phyloP scores from a whole-genome alignment of 1,139 yeast species.

The Geotrichum cucujoidarum region DNA sequence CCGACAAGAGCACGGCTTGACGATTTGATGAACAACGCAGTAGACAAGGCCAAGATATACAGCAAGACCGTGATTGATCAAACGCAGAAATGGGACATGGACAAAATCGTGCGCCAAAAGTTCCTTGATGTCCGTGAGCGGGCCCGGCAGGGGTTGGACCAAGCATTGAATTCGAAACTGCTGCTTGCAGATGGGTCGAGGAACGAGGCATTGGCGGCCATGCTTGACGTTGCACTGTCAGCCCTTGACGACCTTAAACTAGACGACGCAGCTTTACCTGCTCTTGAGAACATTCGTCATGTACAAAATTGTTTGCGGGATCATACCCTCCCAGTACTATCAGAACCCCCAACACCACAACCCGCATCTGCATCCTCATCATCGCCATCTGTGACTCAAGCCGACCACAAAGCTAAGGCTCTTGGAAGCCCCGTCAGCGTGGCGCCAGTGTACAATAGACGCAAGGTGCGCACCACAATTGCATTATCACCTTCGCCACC shows the following conservation, averaged over 20 bases:
- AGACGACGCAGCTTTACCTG: background rate
- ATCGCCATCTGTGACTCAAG: background rate
- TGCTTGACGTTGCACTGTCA: background rate
- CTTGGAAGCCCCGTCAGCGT: constrained; percentile 1
- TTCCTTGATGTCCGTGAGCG: constrained; percentile 3
- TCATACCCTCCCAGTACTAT: background rate
- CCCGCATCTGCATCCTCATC: background rate
- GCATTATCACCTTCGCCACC: constrained; percentile 2
- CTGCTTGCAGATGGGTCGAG: background rate
- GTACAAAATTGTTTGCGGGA: constrained; percentile 5
- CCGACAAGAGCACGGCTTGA: constrained; percentile 4
- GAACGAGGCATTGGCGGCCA: constrained; percentile 5
- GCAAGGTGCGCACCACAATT: background rate
- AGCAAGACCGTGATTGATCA: constrained; percentile 9
- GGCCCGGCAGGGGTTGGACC: background rate
- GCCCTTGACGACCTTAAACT: background rate
- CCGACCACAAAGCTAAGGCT: background rate
- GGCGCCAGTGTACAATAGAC: background rate
- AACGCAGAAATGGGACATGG: constrained; percentile 15
- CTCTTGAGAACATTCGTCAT: constrained; percentile 1
- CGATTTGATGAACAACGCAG: constrained; percentile 8
- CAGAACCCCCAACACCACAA: background rate
- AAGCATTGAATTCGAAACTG: background rate
- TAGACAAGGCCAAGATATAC: constrained; percentile 11
- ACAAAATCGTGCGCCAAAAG: constrained; percentile 8